phyloP scores from a whole-genome alignment of 768 basidiomycete genomes.

The Pholiota molesta region DNA sequence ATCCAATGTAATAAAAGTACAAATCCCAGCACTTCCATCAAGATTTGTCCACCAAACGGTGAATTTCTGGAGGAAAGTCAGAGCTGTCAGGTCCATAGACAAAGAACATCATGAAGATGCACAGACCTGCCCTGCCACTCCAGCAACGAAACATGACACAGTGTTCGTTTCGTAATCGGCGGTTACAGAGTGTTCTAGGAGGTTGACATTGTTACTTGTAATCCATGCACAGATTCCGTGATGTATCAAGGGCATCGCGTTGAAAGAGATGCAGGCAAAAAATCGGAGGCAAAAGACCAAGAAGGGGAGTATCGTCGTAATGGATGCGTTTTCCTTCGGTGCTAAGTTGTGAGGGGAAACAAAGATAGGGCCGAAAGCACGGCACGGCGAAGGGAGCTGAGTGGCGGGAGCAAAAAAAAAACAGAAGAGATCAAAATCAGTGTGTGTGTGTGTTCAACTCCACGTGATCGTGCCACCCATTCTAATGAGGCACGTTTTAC shows the following conservation, averaged over 20 bases:
- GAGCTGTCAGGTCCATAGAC: neutral
- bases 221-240: conserved; percentile 76
- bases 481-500: neutral
- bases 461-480: neutral
- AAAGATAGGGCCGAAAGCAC: no score
- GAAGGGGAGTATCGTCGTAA: no score
- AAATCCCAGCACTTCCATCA: conserved; percentile 54
- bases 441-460: neutral
- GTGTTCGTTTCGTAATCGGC: neutral
- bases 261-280: neutral
- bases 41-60: conserved; percentile 67
- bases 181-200: conserved; percentile 56
- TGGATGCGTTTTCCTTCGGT: no score
- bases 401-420: neutral
- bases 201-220: conserved; percentile 45
- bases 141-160: conserved; percentile 65
- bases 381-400: neutral
- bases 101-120: conserved; percentile 1
- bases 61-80: conserved; percentile 45
- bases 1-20: conserved; percentile 66
- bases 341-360: no score
- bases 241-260: conserved; percentile 42
- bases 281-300: neutral
- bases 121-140: conserved; percentile 58
- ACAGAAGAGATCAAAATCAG: neutral